Evolutionary conservation across 257 asterid species (phyloP), one percentile per base, ranked within the genome.

Genomic region (Solanum verrucosum): DNA sequence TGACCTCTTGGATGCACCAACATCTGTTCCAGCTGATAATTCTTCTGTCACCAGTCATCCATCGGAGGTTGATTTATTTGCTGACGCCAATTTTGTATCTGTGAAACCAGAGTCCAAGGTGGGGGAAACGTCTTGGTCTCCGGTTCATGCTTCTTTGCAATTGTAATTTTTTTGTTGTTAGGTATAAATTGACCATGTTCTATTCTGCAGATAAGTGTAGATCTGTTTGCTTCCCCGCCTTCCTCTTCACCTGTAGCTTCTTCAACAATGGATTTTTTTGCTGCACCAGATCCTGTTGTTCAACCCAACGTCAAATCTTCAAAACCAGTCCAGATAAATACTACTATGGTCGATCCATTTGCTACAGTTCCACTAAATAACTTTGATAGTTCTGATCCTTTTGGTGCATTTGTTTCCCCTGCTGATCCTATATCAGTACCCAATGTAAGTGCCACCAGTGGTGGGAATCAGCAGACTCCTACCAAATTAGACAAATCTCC

Each of bases 21-120:
- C 87, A 67, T 81, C 95, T 49, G 90, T 84, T 87, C 87, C 95
- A 87, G 71, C 93, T 59, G 93, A 91, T 75, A 91, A 88, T 87
- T 77, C 93, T 68, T 79, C 89, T 88, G 84, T 92, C 72, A 90
- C 90, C 87, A 88, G 87, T 87, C 93, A 89, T 90, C 79, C 90
- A 12, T 79, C 95, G 16, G 98, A 94, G 83, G 95, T 95, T 87
- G 99, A 95, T 93, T 94, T 96, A 90, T 96, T 96, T 92, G 98
- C 98, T 21, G 96, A 94, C 87, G 95, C 98, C 65, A 88, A 75
- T 92, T 96, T 96, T 91, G 98, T 94, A 38, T 95, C 98, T 67
- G 98, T 98, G 85, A 72, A 95, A 59, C 87, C 95, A 20, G 89
- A 75, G 42, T 86, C 91, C 21, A 91, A 92, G 88, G 90, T 84